Base-by-base conservation (phyloP, 306 rosid genomes). In the Ormosia semicastrata region DNA sequence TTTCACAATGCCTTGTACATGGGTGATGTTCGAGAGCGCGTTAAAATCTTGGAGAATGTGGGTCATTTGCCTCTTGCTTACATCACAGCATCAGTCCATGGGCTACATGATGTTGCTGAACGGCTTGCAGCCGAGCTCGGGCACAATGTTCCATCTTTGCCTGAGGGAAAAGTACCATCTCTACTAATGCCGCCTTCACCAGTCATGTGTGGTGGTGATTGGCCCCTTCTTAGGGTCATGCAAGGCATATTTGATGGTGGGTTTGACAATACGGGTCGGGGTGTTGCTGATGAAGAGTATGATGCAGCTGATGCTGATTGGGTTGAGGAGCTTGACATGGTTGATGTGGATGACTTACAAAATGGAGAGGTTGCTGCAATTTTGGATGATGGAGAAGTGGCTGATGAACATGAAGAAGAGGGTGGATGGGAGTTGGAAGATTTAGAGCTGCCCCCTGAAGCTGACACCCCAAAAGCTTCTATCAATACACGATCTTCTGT, bases 371-470 rank as follows among this genome's bases (percentile, higher is more conserved):
- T 78, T 29, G 14, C 89, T 7, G 83, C 87, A 41, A 83, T 85
- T 62, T 80, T 84, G 71, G 93, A 88, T 68, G 91, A 84, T 68
- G 94, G 89, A 40, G 97, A 84, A 74, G 89, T 8, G 59, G 84
- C 77, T 29, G 97, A 81, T 75, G 94, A 85, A 66, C 81, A 85
- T 34, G 93, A 88, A 43, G 95, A 88, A 85, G 92, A 82, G 81
- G 91, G 86, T 68, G 95, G 97, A 73, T 92, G 97, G 94, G 94
- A 87, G 66, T 86, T 92, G 52, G 95, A 91, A 78, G 95, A 91
- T 71, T 77, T 91, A 80, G 95, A 91, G 64, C 90, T 91, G 7
- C 95, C 89, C 30, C 86, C 93, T 24, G 95, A 87, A 72, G 83
- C 89, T 14, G 93, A 88, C 47, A 91, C 95, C 5, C 91, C 93